A percentile compares a stretch with the other conserved stretches of the same genome.
Conservation (phyloP, 1,284 basidiomycete genomes). For the Athelia psychrophila region DNA sequence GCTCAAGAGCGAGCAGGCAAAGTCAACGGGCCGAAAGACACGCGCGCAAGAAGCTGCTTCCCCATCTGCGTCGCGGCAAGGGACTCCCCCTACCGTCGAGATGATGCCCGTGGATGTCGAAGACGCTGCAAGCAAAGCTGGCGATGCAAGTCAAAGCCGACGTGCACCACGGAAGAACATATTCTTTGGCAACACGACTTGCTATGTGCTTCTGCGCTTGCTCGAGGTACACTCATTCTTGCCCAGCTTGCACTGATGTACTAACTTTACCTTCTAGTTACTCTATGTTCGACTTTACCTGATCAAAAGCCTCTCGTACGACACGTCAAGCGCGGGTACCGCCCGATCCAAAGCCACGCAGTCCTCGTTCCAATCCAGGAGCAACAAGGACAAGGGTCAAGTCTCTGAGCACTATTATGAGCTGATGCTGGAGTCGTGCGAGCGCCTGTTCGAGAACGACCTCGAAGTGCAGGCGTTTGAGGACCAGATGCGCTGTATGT, state of each 20-base stretch:
- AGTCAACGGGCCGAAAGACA: constrained; percentile 59
- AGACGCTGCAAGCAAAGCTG: constrained; percentile 22
- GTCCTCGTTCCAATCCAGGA: constrained; percentile 10
- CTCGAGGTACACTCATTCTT: constrained; percentile 65
- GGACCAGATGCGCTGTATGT: constrained; percentile 89
- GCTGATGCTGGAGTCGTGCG: constrained; percentile 83
- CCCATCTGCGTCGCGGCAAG: constrained; percentile 45
- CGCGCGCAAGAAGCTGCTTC: constrained; percentile 41
- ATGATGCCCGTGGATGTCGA: constrained; percentile 29
- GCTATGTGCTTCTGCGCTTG: constrained; percentile 84
- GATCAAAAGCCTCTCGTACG: constrained; percentile 73
- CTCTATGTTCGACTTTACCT: constrained; percentile 82
- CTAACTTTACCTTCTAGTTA: constrained; percentile 44
- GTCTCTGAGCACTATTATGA: constrained; percentile 70
- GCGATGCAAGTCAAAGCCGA: constrained; percentile 12
- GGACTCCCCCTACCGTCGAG: constrained; percentile 52
- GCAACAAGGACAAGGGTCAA: constrained; percentile 15
- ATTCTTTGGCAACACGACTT: constrained; percentile 89
- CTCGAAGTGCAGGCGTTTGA: constrained; percentile 87
- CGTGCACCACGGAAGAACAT: constrained; percentile 45
- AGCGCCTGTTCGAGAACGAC: constrained; percentile 90
- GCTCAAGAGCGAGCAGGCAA: constrained; percentile 76
- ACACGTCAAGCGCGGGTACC: constrained; percentile 33
- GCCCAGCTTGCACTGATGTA: background rate
- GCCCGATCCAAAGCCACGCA: constrained; percentile 27